phyloP scores from a whole-genome alignment of 257 asterid species.

The Petrea volubilis region DNA sequence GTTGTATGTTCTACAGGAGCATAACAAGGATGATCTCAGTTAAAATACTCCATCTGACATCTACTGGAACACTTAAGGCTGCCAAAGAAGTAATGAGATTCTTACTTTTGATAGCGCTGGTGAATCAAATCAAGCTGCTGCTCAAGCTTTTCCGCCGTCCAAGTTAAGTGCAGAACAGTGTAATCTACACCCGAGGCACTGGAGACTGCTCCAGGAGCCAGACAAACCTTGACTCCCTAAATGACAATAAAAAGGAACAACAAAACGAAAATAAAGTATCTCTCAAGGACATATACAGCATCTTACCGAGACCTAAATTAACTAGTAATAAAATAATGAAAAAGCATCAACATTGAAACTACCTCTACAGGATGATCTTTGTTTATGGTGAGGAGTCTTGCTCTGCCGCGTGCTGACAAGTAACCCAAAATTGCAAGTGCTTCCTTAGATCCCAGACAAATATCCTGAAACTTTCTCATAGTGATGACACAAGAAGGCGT shows the following conservation, averaged over 20 bases:
- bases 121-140: slow-evolving; percentile 68
- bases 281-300: background rate
- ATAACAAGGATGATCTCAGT: no score
- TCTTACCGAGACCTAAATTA: background rate
- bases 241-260: slow-evolving; percentile 12
- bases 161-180: slow-evolving; percentile 67
- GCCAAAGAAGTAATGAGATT: background rate
- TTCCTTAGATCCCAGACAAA: slow-evolving; percentile 65
- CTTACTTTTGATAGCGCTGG: slow-evolving; percentile 63
- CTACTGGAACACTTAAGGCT: background rate
- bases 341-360: background rate
- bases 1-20: background rate
- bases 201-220: slow-evolving; percentile 56
- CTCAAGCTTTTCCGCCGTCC: slow-evolving; percentile 74
- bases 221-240: slow-evolving; percentile 84
- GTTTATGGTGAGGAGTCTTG: slow-evolving; percentile 42
- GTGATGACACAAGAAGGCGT: slow-evolving; percentile 68
- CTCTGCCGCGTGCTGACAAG: slow-evolving; percentile 60
- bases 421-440: slow-evolving; percentile 61
- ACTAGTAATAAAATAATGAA: background rate
- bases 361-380: slow-evolving; percentile 60
- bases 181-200: slow-evolving; percentile 52
- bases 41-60: no score
- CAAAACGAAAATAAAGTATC: background rate
- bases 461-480: slow-evolving; percentile 54